A percentile compares a stretch with the other conserved stretches of the same genome.
phyloP scores from a whole-genome alignment of 345 rosid genomes.

The Carallia pectinifolia region DNA sequence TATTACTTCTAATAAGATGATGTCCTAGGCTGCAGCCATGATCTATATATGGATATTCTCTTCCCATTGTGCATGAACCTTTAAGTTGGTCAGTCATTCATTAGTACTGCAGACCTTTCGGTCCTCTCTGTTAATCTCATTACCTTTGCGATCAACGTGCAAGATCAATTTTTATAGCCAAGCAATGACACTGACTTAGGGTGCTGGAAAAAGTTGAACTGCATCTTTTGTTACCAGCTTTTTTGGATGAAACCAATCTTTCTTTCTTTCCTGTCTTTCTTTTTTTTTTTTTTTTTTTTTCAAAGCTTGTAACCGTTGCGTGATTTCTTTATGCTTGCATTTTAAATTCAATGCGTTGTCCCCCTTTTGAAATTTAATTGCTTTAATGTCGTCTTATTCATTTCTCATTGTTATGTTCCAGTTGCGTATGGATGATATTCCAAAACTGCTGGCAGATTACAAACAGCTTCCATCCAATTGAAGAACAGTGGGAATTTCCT shows the following conservation, averaged over 20 bases:
- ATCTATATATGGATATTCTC: no score
- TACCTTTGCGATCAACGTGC: not conserved
- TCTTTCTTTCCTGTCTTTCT: not conserved
- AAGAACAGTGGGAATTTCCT: conserved; percentile 12
- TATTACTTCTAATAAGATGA: no score
- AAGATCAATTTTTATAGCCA: not conserved
- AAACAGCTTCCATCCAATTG: conserved; percentile 43
- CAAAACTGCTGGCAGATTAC: conserved; percentile 78
- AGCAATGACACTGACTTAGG: not conserved
- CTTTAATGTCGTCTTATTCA: no score
- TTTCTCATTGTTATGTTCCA: conserved; percentile 31
- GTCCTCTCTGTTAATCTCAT: not conserved
- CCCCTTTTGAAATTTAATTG: not conserved
- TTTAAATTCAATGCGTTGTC: not conserved
- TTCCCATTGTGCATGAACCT: no score
- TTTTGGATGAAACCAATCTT: not conserved
- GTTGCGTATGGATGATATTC: conserved; percentile 76
- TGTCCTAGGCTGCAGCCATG: no score
- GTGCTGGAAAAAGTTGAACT: no score
- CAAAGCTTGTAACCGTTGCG: not conserved
- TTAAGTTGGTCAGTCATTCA: no score
- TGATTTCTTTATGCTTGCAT: no score
- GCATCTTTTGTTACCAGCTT: no score
- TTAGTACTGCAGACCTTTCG: no score
- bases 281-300: not conserved